Evolutionary conservation across 129 eudicot species (phyloP).

Genomic region (Ambrosia trifida): DNA sequence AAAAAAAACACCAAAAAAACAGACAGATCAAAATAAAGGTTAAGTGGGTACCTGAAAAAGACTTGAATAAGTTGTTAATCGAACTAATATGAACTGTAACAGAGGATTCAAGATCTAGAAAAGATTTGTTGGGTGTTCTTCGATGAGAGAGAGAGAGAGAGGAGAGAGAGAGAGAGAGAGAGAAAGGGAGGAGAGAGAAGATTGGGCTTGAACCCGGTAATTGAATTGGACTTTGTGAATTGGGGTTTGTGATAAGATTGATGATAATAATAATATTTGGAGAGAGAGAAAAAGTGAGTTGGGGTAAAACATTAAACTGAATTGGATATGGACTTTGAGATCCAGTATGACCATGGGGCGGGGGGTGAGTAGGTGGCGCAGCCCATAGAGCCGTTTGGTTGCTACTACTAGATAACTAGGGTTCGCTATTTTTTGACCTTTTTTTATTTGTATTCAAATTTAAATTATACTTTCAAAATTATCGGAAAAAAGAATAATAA

Average conservation of each 20-base stretch:
- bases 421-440: constrained; percentile 1
- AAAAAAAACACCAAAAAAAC: background rate
- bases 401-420: background rate
- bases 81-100: constrained; percentile 15
- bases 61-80: constrained; percentile 2
- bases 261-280: constrained; percentile 13
- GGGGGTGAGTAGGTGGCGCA: constrained; percentile 10
- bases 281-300: constrained; percentile 3
- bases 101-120: constrained; percentile 45
- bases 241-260: constrained; percentile 31
- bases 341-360: constrained; percentile 44
- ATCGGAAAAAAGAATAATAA: no score
- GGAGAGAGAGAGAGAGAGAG: background rate
- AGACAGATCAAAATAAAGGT: background rate
- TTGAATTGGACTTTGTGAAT: constrained; percentile 49
- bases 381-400: constrained; percentile 37
- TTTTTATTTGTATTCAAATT: background rate
- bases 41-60: constrained; percentile 17
- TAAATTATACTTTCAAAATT: no score
- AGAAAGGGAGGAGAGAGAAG: constrained; percentile 36
- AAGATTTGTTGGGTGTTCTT: constrained; percentile 6
- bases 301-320: constrained; percentile 32
- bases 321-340: constrained; percentile 75
- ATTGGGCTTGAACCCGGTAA: constrained; percentile 64
- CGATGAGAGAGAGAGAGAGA: constrained; percentile 25